Evolutionary conservation across 1,139 yeast species (phyloP).

Genomic region (Geotrichum carabidarum): DNA sequence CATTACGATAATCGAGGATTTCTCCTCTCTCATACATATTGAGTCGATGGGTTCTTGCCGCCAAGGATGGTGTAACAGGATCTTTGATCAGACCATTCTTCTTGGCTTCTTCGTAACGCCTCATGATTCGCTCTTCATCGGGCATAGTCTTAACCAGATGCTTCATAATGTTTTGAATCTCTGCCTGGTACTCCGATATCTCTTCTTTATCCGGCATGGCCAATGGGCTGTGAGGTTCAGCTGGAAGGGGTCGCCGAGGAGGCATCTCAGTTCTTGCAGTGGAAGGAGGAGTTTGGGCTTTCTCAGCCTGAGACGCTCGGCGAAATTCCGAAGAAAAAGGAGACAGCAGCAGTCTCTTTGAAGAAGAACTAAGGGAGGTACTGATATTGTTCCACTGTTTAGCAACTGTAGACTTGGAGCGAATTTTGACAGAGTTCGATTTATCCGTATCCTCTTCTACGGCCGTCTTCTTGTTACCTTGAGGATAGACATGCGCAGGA

Average conservation of each 20-base stretch:
- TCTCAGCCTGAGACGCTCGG: background rate
- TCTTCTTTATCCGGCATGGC: background rate
- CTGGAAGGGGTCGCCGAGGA: background rate
- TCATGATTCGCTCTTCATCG: constrained; percentile 19
- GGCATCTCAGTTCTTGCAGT: background rate
- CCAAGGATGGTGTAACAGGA: constrained; percentile 30
- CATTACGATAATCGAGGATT: constrained; percentile 40
- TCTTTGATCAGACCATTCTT: constrained; percentile 16
- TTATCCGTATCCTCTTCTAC: background rate
- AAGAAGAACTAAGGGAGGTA: constrained; percentile 5
- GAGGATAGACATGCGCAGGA: constrained; percentile 16
- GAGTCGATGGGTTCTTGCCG: constrained; percentile 28
- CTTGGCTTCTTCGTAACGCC: constrained; percentile 17
- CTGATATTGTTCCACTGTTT: constrained; percentile 17
- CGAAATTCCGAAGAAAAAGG: constrained; percentile 16
- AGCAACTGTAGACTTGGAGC: constrained; percentile 18
- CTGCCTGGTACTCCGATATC: constrained; percentile 16
- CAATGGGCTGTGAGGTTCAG: background rate
- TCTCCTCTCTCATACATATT: constrained; percentile 54
- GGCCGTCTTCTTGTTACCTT: constrained; percentile 6
- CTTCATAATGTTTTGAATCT: constrained; percentile 24
- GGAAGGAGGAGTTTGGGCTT: background rate
- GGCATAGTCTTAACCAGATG: constrained; percentile 23
- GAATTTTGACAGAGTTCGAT: constrained; percentile 1
- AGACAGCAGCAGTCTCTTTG: constrained; percentile 14